Conservation (phyloP, 2,329 filamentous ascomycete species). For the Tolypocladium sp. region DNA sequence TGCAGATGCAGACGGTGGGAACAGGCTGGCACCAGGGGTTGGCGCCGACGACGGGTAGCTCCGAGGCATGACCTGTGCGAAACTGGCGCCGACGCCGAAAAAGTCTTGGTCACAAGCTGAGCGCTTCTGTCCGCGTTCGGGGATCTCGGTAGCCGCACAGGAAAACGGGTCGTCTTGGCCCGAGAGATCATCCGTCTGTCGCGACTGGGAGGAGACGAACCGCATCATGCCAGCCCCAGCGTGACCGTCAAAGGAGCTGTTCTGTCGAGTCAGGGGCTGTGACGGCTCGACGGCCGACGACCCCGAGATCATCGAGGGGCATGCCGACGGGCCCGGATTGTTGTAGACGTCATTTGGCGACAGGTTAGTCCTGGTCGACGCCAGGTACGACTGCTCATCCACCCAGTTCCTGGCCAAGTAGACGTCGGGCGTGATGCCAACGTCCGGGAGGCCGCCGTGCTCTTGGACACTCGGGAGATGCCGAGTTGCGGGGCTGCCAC, state of each 20-base stretch:
- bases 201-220: constrained; percentile 27
- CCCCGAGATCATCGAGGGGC: constrained; percentile 33
- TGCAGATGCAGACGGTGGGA: constrained; percentile 8
- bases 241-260: constrained; percentile 27
- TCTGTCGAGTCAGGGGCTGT: constrained; percentile 32
- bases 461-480: constrained; percentile 28
- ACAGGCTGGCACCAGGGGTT: constrained; percentile 17
- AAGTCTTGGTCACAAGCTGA: constrained; percentile 19
- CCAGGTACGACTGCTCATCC: constrained; percentile 14
- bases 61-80: constrained; percentile 11
- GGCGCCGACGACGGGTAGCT: constrained; percentile 19
- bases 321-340: constrained; percentile 24
- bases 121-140: constrained; percentile 17
- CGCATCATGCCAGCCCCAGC: constrained; percentile 26
- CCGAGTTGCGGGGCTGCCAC: constrained; percentile 19
- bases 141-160: constrained; percentile 6
- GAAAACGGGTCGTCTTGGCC: constrained; percentile 11
- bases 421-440: constrained; percentile 28
- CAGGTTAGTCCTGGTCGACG: constrained; percentile 13
- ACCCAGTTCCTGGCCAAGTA: constrained; percentile 24
- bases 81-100: constrained; percentile 29
- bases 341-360: constrained; percentile 12
- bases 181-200: constrained; percentile 7
- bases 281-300: constrained; percentile 26
- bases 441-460: constrained; percentile 15